phyloP scores from a whole-genome alignment of 1,284 basidiomycete species.

The Anthracocystis setariae region DNA sequence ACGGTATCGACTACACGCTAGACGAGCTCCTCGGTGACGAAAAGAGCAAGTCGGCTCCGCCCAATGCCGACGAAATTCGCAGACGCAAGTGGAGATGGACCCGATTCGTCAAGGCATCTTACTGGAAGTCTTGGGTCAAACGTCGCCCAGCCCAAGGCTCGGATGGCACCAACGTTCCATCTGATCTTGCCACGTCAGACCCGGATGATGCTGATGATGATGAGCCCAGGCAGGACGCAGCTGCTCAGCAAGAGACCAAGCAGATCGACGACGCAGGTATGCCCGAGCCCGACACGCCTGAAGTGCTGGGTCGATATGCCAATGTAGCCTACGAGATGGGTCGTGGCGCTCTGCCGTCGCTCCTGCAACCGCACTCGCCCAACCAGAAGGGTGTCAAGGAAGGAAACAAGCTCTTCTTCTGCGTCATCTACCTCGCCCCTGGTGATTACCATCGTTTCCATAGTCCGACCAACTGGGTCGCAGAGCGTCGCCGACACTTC shows the following conservation, averaged over 20 bases:
- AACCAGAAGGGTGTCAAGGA: constrained; percentile 51
- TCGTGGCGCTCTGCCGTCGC: constrained; percentile 57
- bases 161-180: constrained; percentile 26
- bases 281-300: constrained; percentile 63
- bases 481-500: constrained; percentile 93
- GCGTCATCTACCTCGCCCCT: constrained; percentile 96
- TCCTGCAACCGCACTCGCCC: constrained; percentile 57
- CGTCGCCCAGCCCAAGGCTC: constrained; percentile 8
- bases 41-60: constrained; percentile 39
- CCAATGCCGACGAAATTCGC: constrained; percentile 21
- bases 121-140: constrained; percentile 39
- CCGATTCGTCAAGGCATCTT: constrained; percentile 41
- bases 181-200: constrained; percentile 9
- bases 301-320: constrained; percentile 64
- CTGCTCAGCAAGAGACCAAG: constrained; percentile 50
- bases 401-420: constrained; percentile 88
- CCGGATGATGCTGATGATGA: constrained; percentile 25
- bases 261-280: constrained; percentile 66
- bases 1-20: constrained; percentile 94
- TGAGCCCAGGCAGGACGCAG: constrained; percentile 64
- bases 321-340: constrained; percentile 67
- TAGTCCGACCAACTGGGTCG: constrained; percentile 94
- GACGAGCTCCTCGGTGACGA: constrained; percentile 74
- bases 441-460: constrained; percentile 99
- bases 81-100: constrained; percentile 27